Conservation (phyloP, 2,329 filamentous ascomycete genomes). For the Neofusicoccum sp. region DNA sequence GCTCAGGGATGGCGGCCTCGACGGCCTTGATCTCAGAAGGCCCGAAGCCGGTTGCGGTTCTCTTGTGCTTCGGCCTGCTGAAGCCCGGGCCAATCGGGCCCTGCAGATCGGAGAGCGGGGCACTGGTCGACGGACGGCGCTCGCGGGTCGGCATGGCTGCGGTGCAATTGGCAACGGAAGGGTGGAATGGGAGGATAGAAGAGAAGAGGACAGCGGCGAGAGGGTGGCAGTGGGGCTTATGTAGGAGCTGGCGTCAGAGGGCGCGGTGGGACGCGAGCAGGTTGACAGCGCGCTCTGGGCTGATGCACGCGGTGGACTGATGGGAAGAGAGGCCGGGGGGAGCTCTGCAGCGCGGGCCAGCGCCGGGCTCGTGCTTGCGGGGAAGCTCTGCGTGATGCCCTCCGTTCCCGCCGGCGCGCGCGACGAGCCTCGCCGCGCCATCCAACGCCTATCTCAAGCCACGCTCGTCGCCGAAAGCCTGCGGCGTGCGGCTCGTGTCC, state of each 20-base stretch:
- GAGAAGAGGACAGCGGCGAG: not conserved
- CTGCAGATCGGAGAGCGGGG: slow-evolving; percentile 81
- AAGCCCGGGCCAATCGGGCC: slow-evolving; percentile 85
- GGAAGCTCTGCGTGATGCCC: slow-evolving; percentile 9
- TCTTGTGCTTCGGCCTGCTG: slow-evolving; percentile 91
- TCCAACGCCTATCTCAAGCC: slow-evolving; percentile 5
- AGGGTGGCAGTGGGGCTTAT: not conserved
- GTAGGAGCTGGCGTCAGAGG: not conserved
- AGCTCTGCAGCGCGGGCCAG: slow-evolving; percentile 7
- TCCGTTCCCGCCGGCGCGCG: not conserved
- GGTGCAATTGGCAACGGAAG: slow-evolving; percentile 11
- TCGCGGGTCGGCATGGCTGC: slow-evolving; percentile 56
- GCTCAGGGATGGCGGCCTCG: slow-evolving; percentile 86
- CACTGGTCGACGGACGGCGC: slow-evolving; percentile 76
- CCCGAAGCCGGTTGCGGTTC: slow-evolving; percentile 93
- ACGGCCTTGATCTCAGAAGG: slow-evolving; percentile 88
- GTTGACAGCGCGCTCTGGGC: slow-evolving; percentile 4
- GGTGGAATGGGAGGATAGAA: not conserved
- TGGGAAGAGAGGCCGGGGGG: slow-evolving; percentile 3
- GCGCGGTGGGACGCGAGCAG: slow-evolving; percentile 13
- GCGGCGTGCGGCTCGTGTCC: not conserved
- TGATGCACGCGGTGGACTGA: slow-evolving; percentile 14
- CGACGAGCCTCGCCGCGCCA: not conserved
- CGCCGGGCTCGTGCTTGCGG: not conserved
- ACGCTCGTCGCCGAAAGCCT: not conserved